Evolutionary conservation across 2,329 filamentous ascomycete species (phyloP).

Genomic region (Alternaria gansuensis): DNA sequence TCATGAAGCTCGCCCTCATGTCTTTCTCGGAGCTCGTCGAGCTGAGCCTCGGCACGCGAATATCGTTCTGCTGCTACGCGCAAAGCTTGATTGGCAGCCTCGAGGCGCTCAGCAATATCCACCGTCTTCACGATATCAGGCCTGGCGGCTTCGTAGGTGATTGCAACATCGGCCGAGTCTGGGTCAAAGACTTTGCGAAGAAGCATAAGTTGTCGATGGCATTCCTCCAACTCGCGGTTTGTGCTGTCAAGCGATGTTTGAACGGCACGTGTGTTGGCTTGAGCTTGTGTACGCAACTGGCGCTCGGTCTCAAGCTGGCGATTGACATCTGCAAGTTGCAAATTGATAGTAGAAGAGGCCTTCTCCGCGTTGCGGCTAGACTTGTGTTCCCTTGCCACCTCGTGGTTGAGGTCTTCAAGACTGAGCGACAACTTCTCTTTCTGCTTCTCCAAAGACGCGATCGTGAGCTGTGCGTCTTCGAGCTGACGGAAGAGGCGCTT

Average conservation of each 20-base stretch:
- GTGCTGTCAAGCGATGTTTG: constrained; percentile 81
- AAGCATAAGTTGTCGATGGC: constrained; percentile 79
- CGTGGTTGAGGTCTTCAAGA: constrained; percentile 91
- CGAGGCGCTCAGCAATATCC: constrained; percentile 84
- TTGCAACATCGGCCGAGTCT: constrained; percentile 70
- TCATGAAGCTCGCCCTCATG: constrained; percentile 76
- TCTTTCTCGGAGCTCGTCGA: constrained; percentile 78
- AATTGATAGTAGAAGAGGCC: constrained; percentile 77
- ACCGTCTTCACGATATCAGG: constrained; percentile 72
- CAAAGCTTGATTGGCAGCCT: constrained; percentile 87
- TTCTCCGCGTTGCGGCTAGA: constrained; percentile 90
- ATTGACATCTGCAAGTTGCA: constrained; percentile 88
- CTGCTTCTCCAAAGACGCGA: constrained; percentile 89
- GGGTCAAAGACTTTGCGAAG: constrained; percentile 90
- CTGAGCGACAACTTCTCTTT: constrained; percentile 89
- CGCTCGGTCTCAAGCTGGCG: constrained; percentile 89
- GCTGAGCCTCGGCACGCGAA: constrained; percentile 80
- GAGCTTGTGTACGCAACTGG: constrained; percentile 83
- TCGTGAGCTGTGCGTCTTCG: constrained; percentile 81
- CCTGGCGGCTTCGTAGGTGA: constrained; percentile 73
- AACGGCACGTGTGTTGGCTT: constrained; percentile 82
- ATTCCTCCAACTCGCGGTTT: constrained; percentile 81
- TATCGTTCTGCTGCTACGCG: constrained; percentile 83
- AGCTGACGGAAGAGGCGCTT: constrained; percentile 82
- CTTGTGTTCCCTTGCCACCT: constrained; percentile 89